phyloP scores from a whole-genome alignment of 805 yeast species.

The Monosporozyma siamensis region DNA sequence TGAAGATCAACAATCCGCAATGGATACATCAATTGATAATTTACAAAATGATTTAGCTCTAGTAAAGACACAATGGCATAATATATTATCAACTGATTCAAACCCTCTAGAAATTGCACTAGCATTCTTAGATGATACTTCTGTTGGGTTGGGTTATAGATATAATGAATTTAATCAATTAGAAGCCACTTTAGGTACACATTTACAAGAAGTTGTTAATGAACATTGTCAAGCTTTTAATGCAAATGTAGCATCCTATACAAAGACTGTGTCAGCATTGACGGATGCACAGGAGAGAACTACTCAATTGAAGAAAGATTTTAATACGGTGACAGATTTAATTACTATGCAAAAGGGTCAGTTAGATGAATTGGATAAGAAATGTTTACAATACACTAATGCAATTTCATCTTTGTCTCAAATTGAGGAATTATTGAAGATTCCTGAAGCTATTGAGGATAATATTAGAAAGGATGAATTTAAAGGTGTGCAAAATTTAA shows the following conservation, averaged over 20 bases:
- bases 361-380: conserved; percentile 54
- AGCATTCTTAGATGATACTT: conserved; percentile 72
- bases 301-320: conserved; percentile 37
- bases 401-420: conserved; percentile 62
- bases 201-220: conserved; percentile 62
- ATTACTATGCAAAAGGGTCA: conserved; percentile 46
- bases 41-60: conserved; percentile 21
- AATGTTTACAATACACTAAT: conserved; percentile 52
- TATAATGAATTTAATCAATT: conserved; percentile 56
- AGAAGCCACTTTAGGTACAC: conserved; percentile 44
- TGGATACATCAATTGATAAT: conserved; percentile 24
- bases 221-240: conserved; percentile 79
- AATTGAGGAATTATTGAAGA: conserved; percentile 48
- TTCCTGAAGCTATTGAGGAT: conserved; percentile 57
- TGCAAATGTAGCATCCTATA: conserved; percentile 76
- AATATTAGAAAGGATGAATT: conserved; percentile 63
- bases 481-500: conserved; percentile 49
- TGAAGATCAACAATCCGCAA: conserved; percentile 22
- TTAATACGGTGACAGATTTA: conserved; percentile 41
- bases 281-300: conserved; percentile 57
- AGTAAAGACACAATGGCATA: conserved; percentile 40
- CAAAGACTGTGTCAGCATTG: conserved; percentile 54
- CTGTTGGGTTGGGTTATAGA: conserved; percentile 82
- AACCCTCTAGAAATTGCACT: conserved; percentile 83
- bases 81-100: conserved; percentile 43